Evolutionary conservation across 805 yeast species (phyloP), one percentile per base, ranked within the genome.

Genomic region (Maudiozyma pseudohumilis): DNA sequence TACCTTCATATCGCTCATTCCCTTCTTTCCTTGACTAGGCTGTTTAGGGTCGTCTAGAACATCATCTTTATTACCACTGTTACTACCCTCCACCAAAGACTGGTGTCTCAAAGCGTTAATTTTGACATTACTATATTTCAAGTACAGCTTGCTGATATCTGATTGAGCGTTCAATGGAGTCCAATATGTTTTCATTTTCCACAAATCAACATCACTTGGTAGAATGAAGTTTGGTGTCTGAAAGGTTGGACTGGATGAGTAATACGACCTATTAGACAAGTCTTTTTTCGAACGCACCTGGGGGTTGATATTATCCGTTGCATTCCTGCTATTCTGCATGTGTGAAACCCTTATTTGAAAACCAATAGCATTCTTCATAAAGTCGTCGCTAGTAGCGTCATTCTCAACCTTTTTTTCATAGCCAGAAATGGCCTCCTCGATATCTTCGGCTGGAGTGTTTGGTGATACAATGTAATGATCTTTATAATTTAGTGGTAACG

Each of bases 261-360:
- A 54, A 31, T 45, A 52, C 17, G 47, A 32, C 19, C 43, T 39
- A 11, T 61, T n/a, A 6, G 8, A 6, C n/a, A 6, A 5, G 6
- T 29, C 21, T 5, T 29, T 76, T 38, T 38, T 29, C 42, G 27
- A 9, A 39, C 31, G 2, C 5, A 51, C 45, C 15, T 50, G 46
- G n/a, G 36, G 15, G 33, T 24, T 49, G 36, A 35, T 45, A 19
- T 49, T 55, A 22, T 38, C 38, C 13, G 47, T 63, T 45, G 52
- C 42, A 17, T 42, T 40, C 3, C 45, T 42, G 5, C 40, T 66
- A 34, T 65, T 55, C 39, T 66, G 60, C 19, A 41, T 46, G 45
- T 68, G 69, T 8, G 56, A 49, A 0, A 65, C 56, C 5, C 43
- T 45, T 8, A 72, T 43, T 29, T 59, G 57, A 45, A 64, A 68